phyloP scores from a whole-genome alignment of 2,329 filamentous ascomycete genomes.

The Massarina eburnea region DNA sequence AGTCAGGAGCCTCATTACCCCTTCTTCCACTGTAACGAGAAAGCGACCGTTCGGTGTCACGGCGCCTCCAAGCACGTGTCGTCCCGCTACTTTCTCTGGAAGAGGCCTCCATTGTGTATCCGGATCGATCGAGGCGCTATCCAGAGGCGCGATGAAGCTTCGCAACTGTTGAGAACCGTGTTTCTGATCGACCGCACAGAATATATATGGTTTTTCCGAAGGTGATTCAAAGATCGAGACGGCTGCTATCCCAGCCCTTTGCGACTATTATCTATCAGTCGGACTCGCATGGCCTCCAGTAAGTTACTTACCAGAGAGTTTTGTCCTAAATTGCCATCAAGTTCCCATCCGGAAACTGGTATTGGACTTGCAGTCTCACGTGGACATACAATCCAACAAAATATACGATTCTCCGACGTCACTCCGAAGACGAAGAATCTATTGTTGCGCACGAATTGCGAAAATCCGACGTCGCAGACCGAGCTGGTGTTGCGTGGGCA shows the following conservation, averaged over 20 bases:
- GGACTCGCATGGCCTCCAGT: no score
- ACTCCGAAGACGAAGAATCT: conserved; percentile 16
- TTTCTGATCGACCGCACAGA: conserved; percentile 19
- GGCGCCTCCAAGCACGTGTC: conserved; percentile 13
- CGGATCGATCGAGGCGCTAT: background rate
- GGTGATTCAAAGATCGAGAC: conserved; percentile 15
- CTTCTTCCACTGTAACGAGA: conserved; percentile 16
- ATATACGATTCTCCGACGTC: conserved; percentile 17
- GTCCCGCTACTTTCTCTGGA: conserved; percentile 7
- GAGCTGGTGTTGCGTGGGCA: conserved; percentile 17
- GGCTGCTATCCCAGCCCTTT: conserved; percentile 14
- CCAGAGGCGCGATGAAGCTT: conserved; percentile 16
- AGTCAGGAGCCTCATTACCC: conserved; percentile 13
- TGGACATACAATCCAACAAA: conserved; percentile 16
- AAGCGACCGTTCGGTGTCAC: conserved; percentile 18
- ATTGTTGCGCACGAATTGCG: conserved; percentile 7
- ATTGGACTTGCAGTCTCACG: background rate
- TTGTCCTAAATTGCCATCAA: background rate
- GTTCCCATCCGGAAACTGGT: background rate
- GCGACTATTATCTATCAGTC: conserved; percentile 3
- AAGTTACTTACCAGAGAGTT: background rate
- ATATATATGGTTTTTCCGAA: conserved; percentile 14
- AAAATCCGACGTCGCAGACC: conserved; percentile 20
- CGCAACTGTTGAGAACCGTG: conserved; percentile 13
- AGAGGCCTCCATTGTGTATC: conserved; percentile 8